phyloP scores from a whole-genome alignment of 805 yeast genomes.

The Yarrowia porcina region DNA sequence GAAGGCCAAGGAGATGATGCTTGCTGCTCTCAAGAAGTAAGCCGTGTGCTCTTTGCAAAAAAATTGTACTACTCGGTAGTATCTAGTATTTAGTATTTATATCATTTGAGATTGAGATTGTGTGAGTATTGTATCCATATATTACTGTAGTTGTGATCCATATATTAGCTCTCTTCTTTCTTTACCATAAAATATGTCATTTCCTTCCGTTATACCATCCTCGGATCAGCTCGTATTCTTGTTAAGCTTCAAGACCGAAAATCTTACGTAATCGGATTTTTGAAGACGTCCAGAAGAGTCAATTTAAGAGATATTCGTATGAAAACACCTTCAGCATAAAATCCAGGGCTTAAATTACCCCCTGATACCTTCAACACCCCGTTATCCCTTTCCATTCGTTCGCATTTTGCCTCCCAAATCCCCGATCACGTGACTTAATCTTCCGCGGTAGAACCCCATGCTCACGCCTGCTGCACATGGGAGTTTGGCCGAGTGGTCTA shows the following conservation, averaged over 20 bases:
- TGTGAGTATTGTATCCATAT: neutral
- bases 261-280: neutral
- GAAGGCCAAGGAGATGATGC: constrained; percentile 45
- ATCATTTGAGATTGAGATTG: constrained; percentile 12
- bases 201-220: too few species aligned
- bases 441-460: neutral
- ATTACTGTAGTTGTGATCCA: too few species aligned
- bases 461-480: neutral
- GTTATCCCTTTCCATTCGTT: neutral
- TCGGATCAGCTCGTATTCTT: neutral
- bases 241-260: too few species aligned
- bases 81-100: constrained; percentile 23
- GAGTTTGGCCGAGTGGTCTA: constrained; percentile 24
- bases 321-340: too few species aligned
- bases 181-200: too few species aligned
- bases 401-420: neutral
- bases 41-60: neutral
- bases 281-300: neutral
- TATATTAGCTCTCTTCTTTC: too few species aligned
- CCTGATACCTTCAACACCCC: neutral
- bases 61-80: constrained; percentile 1
- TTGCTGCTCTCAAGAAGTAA: constrained; percentile 33
- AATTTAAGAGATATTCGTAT: neutral
- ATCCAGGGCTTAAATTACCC: too few species aligned
- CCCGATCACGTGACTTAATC: neutral